A percentile compares a stretch with the other conserved stretches of the same genome.
These are phyloP conservation scores for Russula vinacea DNA, from an alignment of 768 basidiomycete species.

Conservation along the genomic window DNA sequence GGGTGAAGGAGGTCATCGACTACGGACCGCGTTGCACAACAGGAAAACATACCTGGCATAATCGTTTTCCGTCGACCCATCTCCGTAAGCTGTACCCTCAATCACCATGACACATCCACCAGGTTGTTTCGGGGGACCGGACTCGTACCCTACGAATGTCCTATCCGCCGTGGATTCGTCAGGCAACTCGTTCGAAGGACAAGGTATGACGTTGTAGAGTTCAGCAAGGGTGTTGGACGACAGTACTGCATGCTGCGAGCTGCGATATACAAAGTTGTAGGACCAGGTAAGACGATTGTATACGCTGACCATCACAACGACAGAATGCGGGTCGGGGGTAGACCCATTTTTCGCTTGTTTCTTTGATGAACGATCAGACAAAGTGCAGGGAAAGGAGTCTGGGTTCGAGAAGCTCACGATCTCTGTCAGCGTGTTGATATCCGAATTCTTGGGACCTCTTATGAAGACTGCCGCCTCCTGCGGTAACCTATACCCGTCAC, in stretches of 20 bases:
- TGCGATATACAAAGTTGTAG: conserved; percentile 54
- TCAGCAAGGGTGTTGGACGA: conserved; percentile 74
- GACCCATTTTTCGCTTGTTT: conserved; percentile 17
- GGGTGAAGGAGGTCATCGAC: conserved; percentile 8
- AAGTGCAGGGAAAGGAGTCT: background rate
- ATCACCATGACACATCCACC: conserved; percentile 56
- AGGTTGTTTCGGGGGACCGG: conserved; percentile 22
- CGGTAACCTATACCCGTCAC: conserved; percentile 42
- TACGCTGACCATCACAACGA: conserved; percentile 57
- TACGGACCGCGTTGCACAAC: background rate
- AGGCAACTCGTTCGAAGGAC: conserved; percentile 55
- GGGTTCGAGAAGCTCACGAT: conserved; percentile 37
- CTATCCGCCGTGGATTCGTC: conserved; percentile 40
- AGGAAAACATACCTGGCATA: conserved; percentile 54
- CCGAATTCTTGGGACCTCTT: conserved; percentile 60
- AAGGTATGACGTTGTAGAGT: conserved; percentile 57
- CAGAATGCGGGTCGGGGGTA: conserved; percentile 37
- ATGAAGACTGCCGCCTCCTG: conserved; percentile 58
- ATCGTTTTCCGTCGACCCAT: conserved; percentile 46
- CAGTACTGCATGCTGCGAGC: conserved; percentile 64
- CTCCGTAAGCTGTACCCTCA: conserved; percentile 58
- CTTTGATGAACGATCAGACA: conserved; percentile 20
- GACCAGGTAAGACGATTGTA: conserved; percentile 62
- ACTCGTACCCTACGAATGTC: conserved; percentile 38
- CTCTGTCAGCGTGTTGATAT: conserved; percentile 55